These are phyloP conservation scores for Globisporangium orthogonon DNA, from an alignment of 352 stramenopile genomes.

Conservation along the genomic window DNA sequence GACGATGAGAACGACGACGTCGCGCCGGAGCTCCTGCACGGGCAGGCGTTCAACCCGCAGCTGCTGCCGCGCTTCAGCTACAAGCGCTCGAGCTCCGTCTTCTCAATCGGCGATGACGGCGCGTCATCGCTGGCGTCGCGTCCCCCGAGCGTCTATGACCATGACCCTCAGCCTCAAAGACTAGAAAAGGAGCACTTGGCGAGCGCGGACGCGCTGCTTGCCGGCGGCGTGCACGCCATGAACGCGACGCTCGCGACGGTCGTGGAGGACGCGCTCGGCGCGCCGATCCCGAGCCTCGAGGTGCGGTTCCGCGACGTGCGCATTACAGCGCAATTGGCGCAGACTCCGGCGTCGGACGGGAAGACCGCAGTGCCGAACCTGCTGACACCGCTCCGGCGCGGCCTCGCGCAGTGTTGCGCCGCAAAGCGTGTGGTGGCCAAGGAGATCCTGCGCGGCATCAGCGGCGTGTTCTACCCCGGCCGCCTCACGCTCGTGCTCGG, in stretches of 20 bases:
- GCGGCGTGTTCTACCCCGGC: conserved; percentile 20
- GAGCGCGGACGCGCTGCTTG: conserved; percentile 40
- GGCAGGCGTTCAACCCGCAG: conserved; percentile 5
- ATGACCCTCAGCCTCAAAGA: background rate
- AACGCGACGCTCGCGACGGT: conserved; percentile 36
- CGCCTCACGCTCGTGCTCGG: conserved; percentile 18
- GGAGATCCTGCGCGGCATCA: conserved; percentile 19
- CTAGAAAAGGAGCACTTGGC: conserved; percentile 25
- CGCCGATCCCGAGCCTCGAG: conserved; percentile 41
- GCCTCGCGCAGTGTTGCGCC: conserved; percentile 9
- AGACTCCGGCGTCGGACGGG: conserved; percentile 4
- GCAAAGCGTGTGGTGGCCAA: conserved; percentile 17
- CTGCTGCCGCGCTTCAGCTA: conserved; percentile 29
- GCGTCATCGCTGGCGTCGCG: background rate
- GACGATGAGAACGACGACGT: conserved; percentile 12
- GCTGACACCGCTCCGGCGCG: conserved; percentile 10
- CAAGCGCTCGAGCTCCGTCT: conserved; percentile 15
- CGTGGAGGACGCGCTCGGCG: conserved; percentile 28
- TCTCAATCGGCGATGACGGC: background rate
- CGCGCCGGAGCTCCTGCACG: conserved; percentile 8
- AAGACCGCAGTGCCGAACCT: conserved; percentile 21
- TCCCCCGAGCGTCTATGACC: conserved; percentile 2
- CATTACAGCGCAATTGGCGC: conserved; percentile 21
- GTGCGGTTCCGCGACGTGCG: conserved; percentile 46
- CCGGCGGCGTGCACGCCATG: conserved; percentile 40